phyloP scores from a whole-genome alignment of 305 asterid species.

The Caryopteris hybrid region DNA sequence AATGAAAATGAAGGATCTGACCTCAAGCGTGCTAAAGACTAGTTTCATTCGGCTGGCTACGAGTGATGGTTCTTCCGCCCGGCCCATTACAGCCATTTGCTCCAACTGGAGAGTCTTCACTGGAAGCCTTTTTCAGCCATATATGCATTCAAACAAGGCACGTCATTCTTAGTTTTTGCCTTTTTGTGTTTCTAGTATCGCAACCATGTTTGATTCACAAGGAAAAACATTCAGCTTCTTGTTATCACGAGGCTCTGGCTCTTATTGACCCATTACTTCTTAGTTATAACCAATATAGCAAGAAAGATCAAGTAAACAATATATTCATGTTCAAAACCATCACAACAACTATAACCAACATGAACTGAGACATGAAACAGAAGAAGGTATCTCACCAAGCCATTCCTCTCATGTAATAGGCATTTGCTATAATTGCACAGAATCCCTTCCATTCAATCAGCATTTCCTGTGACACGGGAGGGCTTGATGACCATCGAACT shows the following conservation, averaged over 20 bases:
- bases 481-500: slow-evolving; percentile 85
- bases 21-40: slow-evolving; percentile 92
- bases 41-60: slow-evolving; percentile 92
- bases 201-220: neutral
- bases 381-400: slow-evolving; percentile 60
- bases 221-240: neutral
- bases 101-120: slow-evolving; percentile 92
- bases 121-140: slow-evolving; percentile 68
- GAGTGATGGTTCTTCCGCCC: slow-evolving; percentile 81
- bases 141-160: slow-evolving; percentile 12
- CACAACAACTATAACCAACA: too few species aligned
- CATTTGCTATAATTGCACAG: slow-evolving; percentile 93
- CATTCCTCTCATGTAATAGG: slow-evolving; percentile 93
- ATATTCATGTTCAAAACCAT: neutral
- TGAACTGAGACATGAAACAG: neutral
- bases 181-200: neutral
- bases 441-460: slow-evolving; percentile 80
- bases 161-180: neutral
- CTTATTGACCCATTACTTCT: too few species aligned
- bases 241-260: too few species aligned
- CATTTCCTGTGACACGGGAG: slow-evolving; percentile 72
- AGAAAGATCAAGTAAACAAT: neutral
- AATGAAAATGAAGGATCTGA: slow-evolving; percentile 20
- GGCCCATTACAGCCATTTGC: slow-evolving; percentile 83
- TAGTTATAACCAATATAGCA: too few species aligned